A percentile compares a stretch with the other conserved stretches of the same genome.
These are phyloP conservation scores for Umbelopsis ramanniana DNA, from an alignment of 192 early-diverging fungal genomes.

Conservation along the genomic window DNA sequence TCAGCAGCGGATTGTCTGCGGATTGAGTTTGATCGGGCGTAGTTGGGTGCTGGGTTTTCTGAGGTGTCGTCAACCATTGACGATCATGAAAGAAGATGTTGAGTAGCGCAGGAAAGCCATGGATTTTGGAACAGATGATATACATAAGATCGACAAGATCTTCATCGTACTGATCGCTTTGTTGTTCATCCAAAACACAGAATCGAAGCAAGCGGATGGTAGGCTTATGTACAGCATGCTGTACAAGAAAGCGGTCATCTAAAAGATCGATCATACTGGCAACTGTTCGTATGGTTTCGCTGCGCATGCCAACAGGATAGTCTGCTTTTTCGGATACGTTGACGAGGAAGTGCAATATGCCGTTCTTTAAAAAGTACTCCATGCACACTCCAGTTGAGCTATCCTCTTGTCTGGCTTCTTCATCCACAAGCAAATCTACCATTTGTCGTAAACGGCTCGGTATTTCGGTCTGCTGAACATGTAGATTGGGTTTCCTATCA, in stretches of 20 bases:
- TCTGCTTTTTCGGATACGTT: slow-evolving; percentile 73
- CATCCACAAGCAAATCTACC: slow-evolving; percentile 88
- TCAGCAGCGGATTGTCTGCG: neutral
- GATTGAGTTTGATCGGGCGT: slow-evolving; percentile 8
- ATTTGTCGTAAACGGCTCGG: slow-evolving; percentile 74
- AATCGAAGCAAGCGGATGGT: slow-evolving; percentile 74
- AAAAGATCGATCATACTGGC: slow-evolving; percentile 82
- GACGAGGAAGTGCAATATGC: slow-evolving; percentile 81
- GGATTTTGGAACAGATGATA: slow-evolving; percentile 79
- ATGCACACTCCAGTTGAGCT: slow-evolving; percentile 81
- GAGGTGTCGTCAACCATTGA: slow-evolving; percentile 62
- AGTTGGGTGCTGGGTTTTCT: slow-evolving; percentile 38
- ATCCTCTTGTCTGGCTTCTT: slow-evolving; percentile 78
- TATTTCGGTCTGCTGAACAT: slow-evolving; percentile 79
- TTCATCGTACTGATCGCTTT: slow-evolving; percentile 61
- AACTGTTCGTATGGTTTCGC: slow-evolving; percentile 79
- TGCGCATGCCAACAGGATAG: slow-evolving; percentile 77
- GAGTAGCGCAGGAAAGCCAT: slow-evolving; percentile 71
- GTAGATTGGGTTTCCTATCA: slow-evolving; percentile 31
- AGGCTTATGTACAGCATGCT: slow-evolving; percentile 88
- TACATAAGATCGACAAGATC: slow-evolving; percentile 76
- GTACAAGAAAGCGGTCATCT: slow-evolving; percentile 88
- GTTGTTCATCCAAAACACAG: slow-evolving; percentile 61
- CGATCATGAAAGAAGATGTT: slow-evolving; percentile 79
- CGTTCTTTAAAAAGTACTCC: slow-evolving; percentile 86